Evolutionary conservation across 2,329 filamentous ascomycete species (phyloP).

Genomic region (Epichloe brachyelytri): DNA sequence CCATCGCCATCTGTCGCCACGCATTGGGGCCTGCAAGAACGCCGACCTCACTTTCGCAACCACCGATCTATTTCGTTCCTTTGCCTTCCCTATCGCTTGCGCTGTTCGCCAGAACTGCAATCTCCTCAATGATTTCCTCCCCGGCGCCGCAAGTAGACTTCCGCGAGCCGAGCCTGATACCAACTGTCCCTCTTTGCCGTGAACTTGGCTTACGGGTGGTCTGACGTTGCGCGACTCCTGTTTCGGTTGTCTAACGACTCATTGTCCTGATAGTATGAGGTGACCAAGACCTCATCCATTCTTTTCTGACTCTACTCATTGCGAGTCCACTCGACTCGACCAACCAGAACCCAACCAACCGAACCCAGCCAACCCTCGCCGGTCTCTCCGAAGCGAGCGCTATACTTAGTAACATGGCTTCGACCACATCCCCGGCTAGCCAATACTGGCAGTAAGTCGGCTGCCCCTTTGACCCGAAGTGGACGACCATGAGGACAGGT

Average conservation of each 20-base stretch:
- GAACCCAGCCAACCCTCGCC: background rate
- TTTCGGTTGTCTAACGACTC: slow-evolving; percentile 8
- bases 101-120: slow-evolving; percentile 9
- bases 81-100: background rate
- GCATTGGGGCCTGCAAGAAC: background rate
- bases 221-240: slow-evolving; percentile 12
- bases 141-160: slow-evolving; percentile 21
- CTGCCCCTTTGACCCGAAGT: background rate
- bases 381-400: slow-evolving; percentile 3
- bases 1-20: background rate
- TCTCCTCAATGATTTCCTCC: slow-evolving; percentile 24
- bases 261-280: slow-evolving; percentile 22
- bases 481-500: background rate
- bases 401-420: slow-evolving; percentile 4
- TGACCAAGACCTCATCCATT: slow-evolving; percentile 14
- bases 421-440: slow-evolving; percentile 18
- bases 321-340: background rate
- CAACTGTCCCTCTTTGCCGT: slow-evolving; percentile 14
- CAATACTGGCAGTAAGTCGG: slow-evolving; percentile 27
- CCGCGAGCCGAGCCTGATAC: slow-evolving; percentile 22
- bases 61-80: background rate
- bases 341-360: background rate
- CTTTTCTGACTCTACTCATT: slow-evolving; percentile 1
- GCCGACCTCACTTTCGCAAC: background rate
- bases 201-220: slow-evolving; percentile 22